These are phyloP conservation scores for Solanum clarkiae DNA, from an alignment of 257 asterid species.

Conservation along the genomic window DNA sequence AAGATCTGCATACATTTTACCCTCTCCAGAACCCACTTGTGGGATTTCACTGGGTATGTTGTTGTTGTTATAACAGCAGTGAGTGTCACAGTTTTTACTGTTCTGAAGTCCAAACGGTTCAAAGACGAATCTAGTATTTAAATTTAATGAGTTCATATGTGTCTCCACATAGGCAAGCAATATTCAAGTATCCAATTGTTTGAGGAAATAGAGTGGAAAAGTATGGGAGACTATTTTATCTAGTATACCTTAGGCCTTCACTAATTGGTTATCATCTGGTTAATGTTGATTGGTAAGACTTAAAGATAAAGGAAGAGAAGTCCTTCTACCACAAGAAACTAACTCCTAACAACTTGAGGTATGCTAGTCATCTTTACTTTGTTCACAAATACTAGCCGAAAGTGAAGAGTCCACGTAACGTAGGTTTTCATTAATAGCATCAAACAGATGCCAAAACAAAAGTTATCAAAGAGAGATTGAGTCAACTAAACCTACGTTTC, in stretches of 20 bases:
- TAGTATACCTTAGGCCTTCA: background rate
- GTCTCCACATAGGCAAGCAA: background rate
- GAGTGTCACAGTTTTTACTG: background rate
- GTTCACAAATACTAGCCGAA: background rate
- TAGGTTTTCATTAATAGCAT: no score
- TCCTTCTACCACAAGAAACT: background rate
- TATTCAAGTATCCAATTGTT: background rate
- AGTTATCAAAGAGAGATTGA: no score
- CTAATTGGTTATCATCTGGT: background rate
- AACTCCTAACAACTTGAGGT: background rate
- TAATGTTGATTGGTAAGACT: background rate
- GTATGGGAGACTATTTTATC: background rate
- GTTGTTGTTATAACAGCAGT: background rate
- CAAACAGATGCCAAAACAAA: no score
- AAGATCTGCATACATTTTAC: no score
- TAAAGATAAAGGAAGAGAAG: background rate
- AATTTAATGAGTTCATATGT: background rate
- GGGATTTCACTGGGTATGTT: no score
- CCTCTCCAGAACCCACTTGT: no score
- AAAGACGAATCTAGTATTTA: background rate
- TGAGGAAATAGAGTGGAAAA: background rate
- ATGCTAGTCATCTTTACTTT: background rate
- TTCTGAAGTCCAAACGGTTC: background rate
- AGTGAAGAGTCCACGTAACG: no score
- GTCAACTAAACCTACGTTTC: no score